These are phyloP conservation scores for Phaeoacremonium minimum DNA, from an alignment of 2,329 filamentous ascomycete species.

Conservation along the genomic window DNA sequence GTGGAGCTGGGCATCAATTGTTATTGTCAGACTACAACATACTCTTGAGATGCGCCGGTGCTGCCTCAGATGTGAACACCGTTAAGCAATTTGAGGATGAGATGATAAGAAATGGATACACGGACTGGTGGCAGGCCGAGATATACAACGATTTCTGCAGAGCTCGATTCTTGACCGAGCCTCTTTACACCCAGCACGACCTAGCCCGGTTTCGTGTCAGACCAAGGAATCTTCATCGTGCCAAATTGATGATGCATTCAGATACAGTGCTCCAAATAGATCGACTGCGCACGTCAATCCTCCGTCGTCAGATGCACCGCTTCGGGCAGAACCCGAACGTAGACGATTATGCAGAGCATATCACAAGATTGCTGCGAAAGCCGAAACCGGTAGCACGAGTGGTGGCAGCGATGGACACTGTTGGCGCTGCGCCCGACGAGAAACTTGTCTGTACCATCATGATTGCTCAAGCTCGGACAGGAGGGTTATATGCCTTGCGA, in stretches of 20 bases:
- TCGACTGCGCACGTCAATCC: conserved; percentile 11
- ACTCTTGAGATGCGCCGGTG: conserved; percentile 42
- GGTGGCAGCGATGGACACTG: conserved; percentile 18
- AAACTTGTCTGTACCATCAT: conserved; percentile 34
- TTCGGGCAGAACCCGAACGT: conserved; percentile 25
- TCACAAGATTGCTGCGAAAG: conserved; percentile 21
- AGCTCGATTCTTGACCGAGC: conserved; percentile 40
- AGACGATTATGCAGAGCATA: conserved; percentile 17
- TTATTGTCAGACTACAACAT: conserved; percentile 36
- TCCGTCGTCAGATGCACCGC: conserved; percentile 9
- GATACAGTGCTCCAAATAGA: conserved; percentile 16
- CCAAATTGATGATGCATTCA: conserved; percentile 4
- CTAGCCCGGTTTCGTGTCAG: conserved; percentile 31
- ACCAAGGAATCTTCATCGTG: conserved; percentile 31
- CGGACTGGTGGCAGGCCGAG: conserved; percentile 16
- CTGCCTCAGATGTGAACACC: conserved; percentile 29
- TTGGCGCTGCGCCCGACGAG: conserved; percentile 28
- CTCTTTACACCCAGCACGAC: conserved; percentile 41
- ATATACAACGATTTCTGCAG: conserved; percentile 42
- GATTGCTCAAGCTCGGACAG: conserved; percentile 34
- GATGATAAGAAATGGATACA: conserved; percentile 10
- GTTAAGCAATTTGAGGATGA: conserved; percentile 23
- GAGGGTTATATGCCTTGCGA: conserved; percentile 25
- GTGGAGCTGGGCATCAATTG: conserved; percentile 18
- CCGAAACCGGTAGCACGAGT: conserved; percentile 19